Evolutionary conservation across 768 basidiomycete genomes (phyloP), one percentile per base, ranked within the genome.

Genomic region (Phylloporus sp.): DNA sequence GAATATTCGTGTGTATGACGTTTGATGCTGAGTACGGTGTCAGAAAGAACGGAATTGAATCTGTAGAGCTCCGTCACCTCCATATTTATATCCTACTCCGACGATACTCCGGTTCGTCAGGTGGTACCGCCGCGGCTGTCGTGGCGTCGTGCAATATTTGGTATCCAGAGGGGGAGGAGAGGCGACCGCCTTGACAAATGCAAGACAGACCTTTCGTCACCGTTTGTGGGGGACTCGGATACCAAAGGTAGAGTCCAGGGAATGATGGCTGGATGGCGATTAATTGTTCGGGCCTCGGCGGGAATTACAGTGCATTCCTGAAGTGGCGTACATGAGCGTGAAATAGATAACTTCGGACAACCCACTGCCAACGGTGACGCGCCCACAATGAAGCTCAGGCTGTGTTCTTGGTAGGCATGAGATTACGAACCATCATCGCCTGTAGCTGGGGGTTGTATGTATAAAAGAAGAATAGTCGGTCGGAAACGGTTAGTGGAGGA

Each of bases 1-100:
- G 46, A 7, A 17, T 47, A 10, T 23, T 38, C 42, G n/a, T 17
- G 27, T 2, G 41, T 27, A 5, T 15, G 9, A 8, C 22, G 23
- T 10, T 15, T 2, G 35, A 18, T 27, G 36, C 15, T 21, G 18
- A 9, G 23, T 29, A 24, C 13, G 28, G 22, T 24, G 13, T 21
- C 42, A 32, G 54, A 27, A 47, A 26, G 10, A 4, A 49, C 13
- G 15, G 38, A 13, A 28, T 37, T 33, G 20, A 7, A 9, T 32
- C 20, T 28, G 34, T 5, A 42, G n/a, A n/a, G 42, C 38, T 11
- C 13, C 15, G 28, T 31, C 27, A n/a, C 38, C 37, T 28, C 15
- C 22, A 32, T 49, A 51, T 58, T 58, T 60, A 61, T 61, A 56
- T 36, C 29, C 15, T 36, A 26, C n/a, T 17, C 22, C 21, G 31